Percentiles rank a stretch among this genome's conserved stretches.
phyloP scores from a whole-genome alignment of 768 basidiomycete species.

The Termitomyces sp. region DNA sequence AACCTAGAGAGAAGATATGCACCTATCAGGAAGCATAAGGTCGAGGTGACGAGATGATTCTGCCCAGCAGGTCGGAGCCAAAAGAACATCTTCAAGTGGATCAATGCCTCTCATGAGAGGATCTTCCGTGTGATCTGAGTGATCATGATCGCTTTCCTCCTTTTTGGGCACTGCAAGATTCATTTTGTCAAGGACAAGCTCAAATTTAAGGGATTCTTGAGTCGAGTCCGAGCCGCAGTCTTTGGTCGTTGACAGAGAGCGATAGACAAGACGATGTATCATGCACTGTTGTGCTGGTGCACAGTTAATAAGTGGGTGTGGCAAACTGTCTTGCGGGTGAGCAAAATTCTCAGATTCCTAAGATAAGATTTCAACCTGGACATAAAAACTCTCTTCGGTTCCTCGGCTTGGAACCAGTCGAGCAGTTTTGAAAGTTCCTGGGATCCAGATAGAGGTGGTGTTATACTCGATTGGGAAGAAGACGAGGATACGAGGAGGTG shows the following conservation, averaged over 20 bases:
- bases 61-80: constrained; percentile 22
- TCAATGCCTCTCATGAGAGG: not conserved
- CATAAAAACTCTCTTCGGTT: constrained; percentile 36
- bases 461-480: constrained; percentile 30
- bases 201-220: constrained; percentile 29
- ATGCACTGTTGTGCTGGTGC: constrained; percentile 24
- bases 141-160: not conserved
- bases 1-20: not conserved
- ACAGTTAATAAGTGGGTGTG: constrained; percentile 25
- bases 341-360: not conserved
- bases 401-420: constrained; percentile 33
- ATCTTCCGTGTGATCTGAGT: not conserved
- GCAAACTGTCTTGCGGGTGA: constrained; percentile 26
- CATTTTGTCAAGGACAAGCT: constrained; percentile 25
- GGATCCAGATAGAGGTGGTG: constrained; percentile 41
- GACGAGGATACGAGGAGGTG: constrained; percentile 46
- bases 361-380: constrained; percentile 33
- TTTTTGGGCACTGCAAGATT: not conserved
- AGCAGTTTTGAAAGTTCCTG: constrained; percentile 35
- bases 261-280: constrained; percentile 46
- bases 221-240: constrained; percentile 4
- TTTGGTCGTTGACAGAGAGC: constrained; percentile 19
- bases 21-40: constrained; percentile 58
- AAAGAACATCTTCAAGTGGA: not conserved
- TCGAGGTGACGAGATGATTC: constrained; percentile 35